These are phyloP conservation scores for Ustilago curta DNA, from an alignment of 1,284 basidiomycete species.

Conservation along the genomic window DNA sequence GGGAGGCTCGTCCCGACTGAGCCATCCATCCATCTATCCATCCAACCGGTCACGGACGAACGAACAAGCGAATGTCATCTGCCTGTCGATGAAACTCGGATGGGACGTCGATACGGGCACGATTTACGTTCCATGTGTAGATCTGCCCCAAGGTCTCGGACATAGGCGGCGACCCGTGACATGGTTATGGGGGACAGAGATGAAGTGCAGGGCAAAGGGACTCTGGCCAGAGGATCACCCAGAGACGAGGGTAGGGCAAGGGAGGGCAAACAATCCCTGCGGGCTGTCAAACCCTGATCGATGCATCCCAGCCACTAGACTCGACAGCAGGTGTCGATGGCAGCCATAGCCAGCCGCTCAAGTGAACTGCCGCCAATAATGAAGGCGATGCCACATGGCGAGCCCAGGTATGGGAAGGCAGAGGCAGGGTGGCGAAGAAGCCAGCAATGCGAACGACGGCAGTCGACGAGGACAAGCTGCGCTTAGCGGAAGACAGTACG, in stretches of 20 bases:
- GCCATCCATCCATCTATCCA: slow-evolving; percentile 12
- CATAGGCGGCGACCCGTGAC: slow-evolving; percentile 24
- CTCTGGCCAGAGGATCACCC: neutral
- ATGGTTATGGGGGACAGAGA: slow-evolving; percentile 6
- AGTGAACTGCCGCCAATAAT: slow-evolving; percentile 23
- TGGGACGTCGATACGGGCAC: slow-evolving; percentile 16
- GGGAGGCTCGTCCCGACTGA: slow-evolving; percentile 5
- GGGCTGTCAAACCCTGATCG: neutral
- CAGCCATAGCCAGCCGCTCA: slow-evolving; percentile 21
- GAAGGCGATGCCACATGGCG: slow-evolving; percentile 24
- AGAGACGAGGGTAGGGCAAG: slow-evolving; percentile 4
- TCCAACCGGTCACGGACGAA: neutral
- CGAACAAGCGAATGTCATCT: neutral
- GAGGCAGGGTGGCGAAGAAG: slow-evolving; percentile 7
- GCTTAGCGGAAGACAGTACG: neutral
- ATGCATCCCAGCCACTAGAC: slow-evolving; percentile 1
- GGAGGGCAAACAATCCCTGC: slow-evolving; percentile 14
- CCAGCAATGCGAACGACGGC: slow-evolving; percentile 1
- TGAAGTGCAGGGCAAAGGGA: slow-evolving; percentile 7
- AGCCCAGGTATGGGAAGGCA: neutral
- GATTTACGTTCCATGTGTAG: slow-evolving; percentile 5
- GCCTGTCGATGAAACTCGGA: slow-evolving; percentile 6
- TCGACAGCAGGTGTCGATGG: too few relatives aligned
- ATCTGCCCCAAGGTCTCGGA: slow-evolving; percentile 34
- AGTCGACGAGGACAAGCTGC: neutral